Base-by-base conservation (phyloP, 768 basidiomycete genomes). In the Rhizopogon salebrosus region DNA sequence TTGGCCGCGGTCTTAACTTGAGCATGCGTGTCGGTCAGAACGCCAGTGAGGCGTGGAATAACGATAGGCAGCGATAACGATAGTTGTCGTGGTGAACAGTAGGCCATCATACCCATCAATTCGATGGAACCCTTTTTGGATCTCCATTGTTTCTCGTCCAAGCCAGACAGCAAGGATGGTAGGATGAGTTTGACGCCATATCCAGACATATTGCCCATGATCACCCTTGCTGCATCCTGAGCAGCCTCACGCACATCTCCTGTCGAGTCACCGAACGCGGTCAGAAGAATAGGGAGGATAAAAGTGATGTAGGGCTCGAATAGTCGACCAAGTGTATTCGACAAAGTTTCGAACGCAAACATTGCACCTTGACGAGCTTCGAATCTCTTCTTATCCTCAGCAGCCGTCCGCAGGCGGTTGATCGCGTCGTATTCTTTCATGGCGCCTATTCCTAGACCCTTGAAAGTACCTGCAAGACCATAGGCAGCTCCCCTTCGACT, bases 71-170 rank as follows among this genome's bases (percentile, higher is more conserved):
- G 77, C 0, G 95, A 98, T 18, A 93, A 75, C 0, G 97, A 97
- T 14, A 98, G 80, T 68, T 99, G 97, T 36, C 85, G 82, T 1
- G 95, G 97, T 8, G 97, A 93, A 66, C 95, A 95, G 70, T 95
- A 98, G 1, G 97, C 97, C 95, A 98, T 98, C 80, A 94, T 90
- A 22, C 97, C 97, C 54, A 99, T 73, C 6, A 98, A 72, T 66
- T 99, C 97, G 55, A 98, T 98, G 6, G 95, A 95, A 2, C 95
- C 97, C 68, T 91, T 91, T 74, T 98, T 98, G 1, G 93, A 92
- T 13, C 97, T 80, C 97, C 97, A 98, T 63, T 98, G 95, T 65
- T 95, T 98, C 68, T 98, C 97, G 59, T 98, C 95, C 48, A 98
- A 72, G 22, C 94, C 95, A 36, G 85, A 85, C 9, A 99, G 76